Percentiles rank a stretch among this genome's conserved stretches.
phyloP scores from a whole-genome alignment of 176 grass and related monocot species.

The Triticum dicoccoides region DNA sequence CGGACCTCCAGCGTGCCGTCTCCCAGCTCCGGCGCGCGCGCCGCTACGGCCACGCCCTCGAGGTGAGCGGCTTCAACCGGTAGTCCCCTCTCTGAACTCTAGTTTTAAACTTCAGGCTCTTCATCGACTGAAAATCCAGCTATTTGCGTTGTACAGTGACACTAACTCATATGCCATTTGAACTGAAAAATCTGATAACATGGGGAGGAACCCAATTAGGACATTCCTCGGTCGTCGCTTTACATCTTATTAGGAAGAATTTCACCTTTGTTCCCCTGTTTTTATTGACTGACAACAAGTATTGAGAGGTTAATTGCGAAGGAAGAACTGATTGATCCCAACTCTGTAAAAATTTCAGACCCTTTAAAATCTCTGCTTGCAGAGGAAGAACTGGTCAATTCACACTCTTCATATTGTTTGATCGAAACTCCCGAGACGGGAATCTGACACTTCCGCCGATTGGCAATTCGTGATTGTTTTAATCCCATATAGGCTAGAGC shows the following conservation, averaged over 20 bases:
- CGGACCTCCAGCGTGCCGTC: slow-evolving; percentile 40
- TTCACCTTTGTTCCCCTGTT: not conserved
- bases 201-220: not conserved
- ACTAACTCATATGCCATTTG: not conserved
- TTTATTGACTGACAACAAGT: not conserved
- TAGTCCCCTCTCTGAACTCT: not conserved
- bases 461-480: not conserved
- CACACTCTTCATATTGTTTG: slow-evolving; percentile 4
- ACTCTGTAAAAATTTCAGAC: not conserved
- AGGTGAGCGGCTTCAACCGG: slow-evolving; percentile 33
- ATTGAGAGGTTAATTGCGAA: not conserved
- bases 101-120: not conserved
- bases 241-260: not conserved
- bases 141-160: not conserved
- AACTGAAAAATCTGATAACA: not conserved
- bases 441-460: not conserved
- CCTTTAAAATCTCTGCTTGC: not conserved
- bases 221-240: not conserved
- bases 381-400: not conserved
- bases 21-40: slow-evolving; percentile 34
- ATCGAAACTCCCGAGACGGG: not conserved
- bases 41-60: slow-evolving; percentile 65
- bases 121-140: not conserved
- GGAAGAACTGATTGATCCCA: not conserved
- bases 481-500: not conserved